Conservation (phyloP, 1,284 basidiomycete genomes). For the Mycosarcoma mackinlayi region DNA sequence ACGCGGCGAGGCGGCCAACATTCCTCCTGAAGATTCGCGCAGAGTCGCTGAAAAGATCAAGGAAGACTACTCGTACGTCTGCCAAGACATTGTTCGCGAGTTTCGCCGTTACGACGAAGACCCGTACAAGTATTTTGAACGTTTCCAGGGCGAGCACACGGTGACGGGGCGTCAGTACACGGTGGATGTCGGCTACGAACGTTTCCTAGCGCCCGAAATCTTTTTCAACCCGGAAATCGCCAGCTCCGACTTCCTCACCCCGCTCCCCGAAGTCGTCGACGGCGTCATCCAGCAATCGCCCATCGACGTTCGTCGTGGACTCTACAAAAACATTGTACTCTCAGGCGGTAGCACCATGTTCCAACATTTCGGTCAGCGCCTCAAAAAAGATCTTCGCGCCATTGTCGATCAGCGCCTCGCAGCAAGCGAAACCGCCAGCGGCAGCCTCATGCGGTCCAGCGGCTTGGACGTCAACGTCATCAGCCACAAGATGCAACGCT, state of each 20-base stretch:
- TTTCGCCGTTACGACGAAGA: slow-evolving; percentile 98
- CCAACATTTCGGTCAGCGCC: slow-evolving; percentile 93
- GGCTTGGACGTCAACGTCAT: slow-evolving; percentile 78
- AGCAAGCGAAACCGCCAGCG: slow-evolving; percentile 79
- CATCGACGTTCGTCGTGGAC: slow-evolving; percentile 90
- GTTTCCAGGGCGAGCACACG: slow-evolving; percentile 90
- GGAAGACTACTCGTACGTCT: slow-evolving; percentile 96
- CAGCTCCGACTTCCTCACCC: slow-evolving; percentile 97
- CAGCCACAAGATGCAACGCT: slow-evolving; percentile 95
- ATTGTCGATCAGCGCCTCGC: slow-evolving; percentile 91
- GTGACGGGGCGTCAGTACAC: slow-evolving; percentile 92
- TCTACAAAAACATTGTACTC: slow-evolving; percentile 97
- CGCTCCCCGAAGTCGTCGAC: slow-evolving; percentile 95
- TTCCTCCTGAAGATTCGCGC: slow-evolving; percentile 96
- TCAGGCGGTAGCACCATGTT: slow-evolving; percentile 98
- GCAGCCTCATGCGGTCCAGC: slow-evolving; percentile 75
- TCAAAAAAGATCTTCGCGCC: slow-evolving; percentile 94
- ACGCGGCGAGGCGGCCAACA: slow-evolving; percentile 86
- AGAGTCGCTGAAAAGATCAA: slow-evolving; percentile 93
- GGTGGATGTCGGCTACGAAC: slow-evolving; percentile 96
- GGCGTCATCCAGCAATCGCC: slow-evolving; percentile 94
- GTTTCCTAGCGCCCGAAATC: slow-evolving; percentile 98
- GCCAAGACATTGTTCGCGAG: slow-evolving; percentile 98
- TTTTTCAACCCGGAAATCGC: slow-evolving; percentile 99
- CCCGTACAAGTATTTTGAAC: slow-evolving; percentile 94